These are phyloP conservation scores for Fusarium nygamai DNA, from an alignment of 2,329 filamentous ascomycete species.

Conservation along the genomic window DNA sequence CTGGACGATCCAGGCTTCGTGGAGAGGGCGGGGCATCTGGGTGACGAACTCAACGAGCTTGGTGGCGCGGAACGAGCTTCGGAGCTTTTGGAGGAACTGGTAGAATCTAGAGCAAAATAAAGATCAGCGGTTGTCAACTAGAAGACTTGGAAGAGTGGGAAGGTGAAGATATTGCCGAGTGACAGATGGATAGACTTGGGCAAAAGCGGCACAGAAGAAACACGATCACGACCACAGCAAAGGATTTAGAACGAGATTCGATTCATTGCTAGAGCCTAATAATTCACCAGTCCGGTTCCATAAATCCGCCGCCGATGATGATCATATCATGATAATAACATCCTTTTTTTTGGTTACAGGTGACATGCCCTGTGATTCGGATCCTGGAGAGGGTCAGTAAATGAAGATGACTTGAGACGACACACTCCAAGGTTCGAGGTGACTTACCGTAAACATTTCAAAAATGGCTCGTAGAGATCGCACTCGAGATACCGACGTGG, in stretches of 20 bases:
- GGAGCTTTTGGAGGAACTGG: constrained; percentile 45
- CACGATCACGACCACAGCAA: background rate
- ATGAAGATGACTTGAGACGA: background rate
- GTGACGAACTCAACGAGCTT: constrained; percentile 42
- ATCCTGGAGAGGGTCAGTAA: background rate
- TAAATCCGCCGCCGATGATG: background rate
- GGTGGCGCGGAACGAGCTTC: constrained; percentile 43
- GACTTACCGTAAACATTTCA: background rate
- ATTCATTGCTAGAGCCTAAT: background rate
- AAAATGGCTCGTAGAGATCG: background rate
- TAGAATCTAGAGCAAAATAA: background rate
- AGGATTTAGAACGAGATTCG: background rate
- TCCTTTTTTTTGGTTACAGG: background rate
- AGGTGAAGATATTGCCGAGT: background rate
- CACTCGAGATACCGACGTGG: background rate
- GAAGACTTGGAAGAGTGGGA: background rate
- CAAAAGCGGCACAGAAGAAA: background rate
- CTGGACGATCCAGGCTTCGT: constrained; percentile 37
- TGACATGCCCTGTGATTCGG: background rate
- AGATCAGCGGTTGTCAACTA: background rate
- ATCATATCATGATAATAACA: background rate
- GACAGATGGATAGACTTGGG: background rate
- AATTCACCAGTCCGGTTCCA: background rate
- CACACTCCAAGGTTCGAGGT: accelerated
- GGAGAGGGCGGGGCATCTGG: constrained; percentile 37